Evolutionary conservation across 768 basidiomycete species (phyloP).

Genomic region (Lactarius hengduanensis): DNA sequence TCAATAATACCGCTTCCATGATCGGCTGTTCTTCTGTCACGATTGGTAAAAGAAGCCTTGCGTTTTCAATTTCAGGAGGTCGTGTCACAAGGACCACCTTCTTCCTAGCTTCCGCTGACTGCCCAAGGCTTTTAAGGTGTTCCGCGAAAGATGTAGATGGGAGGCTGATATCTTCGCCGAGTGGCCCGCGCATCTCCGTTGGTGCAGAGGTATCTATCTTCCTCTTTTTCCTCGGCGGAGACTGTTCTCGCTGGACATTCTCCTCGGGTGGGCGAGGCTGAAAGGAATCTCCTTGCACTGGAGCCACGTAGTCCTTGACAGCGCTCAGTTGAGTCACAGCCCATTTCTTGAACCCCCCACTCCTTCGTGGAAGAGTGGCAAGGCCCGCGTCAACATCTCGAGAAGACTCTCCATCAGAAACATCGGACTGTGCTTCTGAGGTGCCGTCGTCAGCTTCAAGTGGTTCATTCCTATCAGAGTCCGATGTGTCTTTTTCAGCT

Average conservation of each 20-base stretch:
- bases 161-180: constrained; percentile 68
- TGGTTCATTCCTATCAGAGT: constrained; percentile 23
- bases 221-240: constrained; percentile 46
- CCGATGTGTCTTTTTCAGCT: constrained; percentile 32
- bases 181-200: constrained; percentile 68
- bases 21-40: constrained; percentile 92
- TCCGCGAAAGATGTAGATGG: constrained; percentile 67
- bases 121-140: constrained; percentile 37
- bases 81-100: constrained; percentile 60
- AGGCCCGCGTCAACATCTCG: constrained; percentile 28
- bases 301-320: constrained; percentile 44
- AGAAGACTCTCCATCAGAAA: constrained; percentile 31
- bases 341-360: constrained; percentile 82
- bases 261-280: neutral
- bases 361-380: constrained; percentile 40
- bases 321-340: constrained; percentile 71
- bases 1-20: constrained; percentile 85
- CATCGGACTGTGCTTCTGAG: constrained; percentile 23
- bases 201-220: constrained; percentile 40
- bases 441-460: constrained; percentile 20
- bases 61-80: constrained; percentile 68
- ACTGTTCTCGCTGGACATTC: neutral
- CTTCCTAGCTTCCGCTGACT: constrained; percentile 18
- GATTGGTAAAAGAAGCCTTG: constrained; percentile 80
- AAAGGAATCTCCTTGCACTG: constrained; percentile 18